Evolutionary conservation across 306 rosid species (phyloP).

Genomic region (Pyrus bretschneideri): DNA sequence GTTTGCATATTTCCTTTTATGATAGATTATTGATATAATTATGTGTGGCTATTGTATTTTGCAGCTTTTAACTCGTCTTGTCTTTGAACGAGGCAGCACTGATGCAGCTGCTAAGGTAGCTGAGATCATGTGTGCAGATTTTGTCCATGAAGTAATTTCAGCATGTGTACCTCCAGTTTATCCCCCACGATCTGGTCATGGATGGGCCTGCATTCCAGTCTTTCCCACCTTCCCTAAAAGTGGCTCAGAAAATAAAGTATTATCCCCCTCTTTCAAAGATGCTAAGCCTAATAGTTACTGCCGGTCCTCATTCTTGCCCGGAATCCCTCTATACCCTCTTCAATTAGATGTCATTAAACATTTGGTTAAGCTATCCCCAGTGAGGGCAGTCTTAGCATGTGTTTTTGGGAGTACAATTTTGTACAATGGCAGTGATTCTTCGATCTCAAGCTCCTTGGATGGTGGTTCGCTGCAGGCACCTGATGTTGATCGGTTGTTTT

Average conservation of each 20-base stretch:
- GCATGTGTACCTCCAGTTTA: slow-evolving; percentile 96
- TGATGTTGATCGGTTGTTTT: slow-evolving; percentile 77
- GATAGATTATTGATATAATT: slow-evolving; percentile 6
- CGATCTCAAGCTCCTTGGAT: slow-evolving; percentile 72
- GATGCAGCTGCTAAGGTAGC: slow-evolving; percentile 97
- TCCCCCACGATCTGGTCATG: slow-evolving; percentile 92
- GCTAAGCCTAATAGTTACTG: slow-evolving; percentile 69
- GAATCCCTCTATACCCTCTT: slow-evolving; percentile 79
- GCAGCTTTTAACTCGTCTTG: slow-evolving; percentile 93
- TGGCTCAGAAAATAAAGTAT: slow-evolving; percentile 68
- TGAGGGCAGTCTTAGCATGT: slow-evolving; percentile 92
- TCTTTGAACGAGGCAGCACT: slow-evolving; percentile 93
- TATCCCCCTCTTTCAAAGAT: slow-evolving; percentile 78
- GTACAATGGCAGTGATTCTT: slow-evolving; percentile 64
- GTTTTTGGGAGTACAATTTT: slow-evolving; percentile 92
- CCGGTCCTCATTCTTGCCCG: slow-evolving; percentile 70
- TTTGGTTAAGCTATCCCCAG: slow-evolving; percentile 92
- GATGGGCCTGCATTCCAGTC: slow-evolving; percentile 97
- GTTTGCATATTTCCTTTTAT: slow-evolving; percentile 2
- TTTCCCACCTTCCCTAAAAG: slow-evolving; percentile 62
- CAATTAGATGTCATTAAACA: slow-evolving; percentile 91
- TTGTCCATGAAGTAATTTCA: slow-evolving; percentile 94
- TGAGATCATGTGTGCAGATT: slow-evolving; percentile 92
- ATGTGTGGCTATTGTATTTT: slow-evolving; percentile 21
- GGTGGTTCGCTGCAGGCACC: slow-evolving; percentile 68